These are phyloP conservation scores for Nemania sp. DNA, from an alignment of 2,329 filamentous ascomycete genomes.

Conservation along the genomic window DNA sequence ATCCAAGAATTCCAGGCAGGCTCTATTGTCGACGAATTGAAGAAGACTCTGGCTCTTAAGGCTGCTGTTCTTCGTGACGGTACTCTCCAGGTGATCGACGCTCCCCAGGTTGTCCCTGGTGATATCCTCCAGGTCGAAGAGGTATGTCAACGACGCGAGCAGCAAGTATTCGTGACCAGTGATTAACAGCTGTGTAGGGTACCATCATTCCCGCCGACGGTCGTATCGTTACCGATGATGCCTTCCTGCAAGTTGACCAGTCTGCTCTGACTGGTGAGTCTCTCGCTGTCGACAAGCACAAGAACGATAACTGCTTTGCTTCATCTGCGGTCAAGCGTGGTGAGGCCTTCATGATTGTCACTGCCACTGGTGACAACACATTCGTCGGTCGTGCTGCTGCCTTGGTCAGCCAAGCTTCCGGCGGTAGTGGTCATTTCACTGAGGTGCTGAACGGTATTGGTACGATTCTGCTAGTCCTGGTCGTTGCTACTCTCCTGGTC, in stretches of 20 bases:
- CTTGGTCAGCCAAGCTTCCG: conserved; percentile 76
- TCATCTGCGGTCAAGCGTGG: conserved; percentile 91
- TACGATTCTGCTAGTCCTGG: conserved; percentile 76
- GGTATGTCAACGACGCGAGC: conserved; percentile 21
- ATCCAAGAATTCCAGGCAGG: conserved; percentile 88
- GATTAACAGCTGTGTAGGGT: conserved; percentile 52
- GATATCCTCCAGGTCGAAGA: conserved; percentile 91
- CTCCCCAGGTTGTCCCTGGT: conserved; percentile 82
- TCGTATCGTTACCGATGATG: conserved; percentile 79
- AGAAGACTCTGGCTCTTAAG: conserved; percentile 88
- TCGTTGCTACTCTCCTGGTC: conserved; percentile 77
- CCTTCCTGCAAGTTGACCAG: conserved; percentile 89
- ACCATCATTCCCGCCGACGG: conserved; percentile 91
- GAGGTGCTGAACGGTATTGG: conserved; percentile 88
- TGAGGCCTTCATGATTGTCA: conserved; percentile 81
- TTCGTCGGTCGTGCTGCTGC: conserved; percentile 89
- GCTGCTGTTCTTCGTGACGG: conserved; percentile 85
- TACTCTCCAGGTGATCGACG: conserved; percentile 76
- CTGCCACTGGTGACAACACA: conserved; percentile 84
- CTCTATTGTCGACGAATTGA: conserved; percentile 87
- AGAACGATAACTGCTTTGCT: conserved; percentile 78
- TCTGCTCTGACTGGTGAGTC: conserved; percentile 92
- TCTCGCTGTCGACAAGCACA: conserved; percentile 86
- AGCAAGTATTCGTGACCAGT: not conserved
- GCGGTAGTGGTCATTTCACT: conserved; percentile 83